Evolutionary conservation across 2,329 filamentous ascomycete species (phyloP), one percentile per base, ranked within the genome.

Genomic region (Pseudogymnoascus sp.): DNA sequence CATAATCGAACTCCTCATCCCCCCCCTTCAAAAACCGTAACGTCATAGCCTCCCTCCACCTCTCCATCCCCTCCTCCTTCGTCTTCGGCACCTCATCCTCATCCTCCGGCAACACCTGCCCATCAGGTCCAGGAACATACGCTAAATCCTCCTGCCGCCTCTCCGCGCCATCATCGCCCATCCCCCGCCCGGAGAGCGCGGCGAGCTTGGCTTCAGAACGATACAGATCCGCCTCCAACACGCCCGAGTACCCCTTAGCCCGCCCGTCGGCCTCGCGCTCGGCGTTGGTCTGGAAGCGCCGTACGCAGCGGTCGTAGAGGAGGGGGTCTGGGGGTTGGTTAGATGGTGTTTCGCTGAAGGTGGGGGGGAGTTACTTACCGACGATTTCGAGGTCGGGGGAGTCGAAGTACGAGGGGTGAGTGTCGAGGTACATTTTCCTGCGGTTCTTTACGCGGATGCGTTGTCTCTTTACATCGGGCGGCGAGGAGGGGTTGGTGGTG

Each of bases 151-250:
- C 34, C 7, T 53, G 38, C n/a, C 46, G 23, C n/a, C 16, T 25
- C 28, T 18, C 36, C 25, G 21, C 12, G 16, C 21, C 60, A 53
- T 68, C 66, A 23, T 62, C 36, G 6, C 23, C 60, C 10, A 61
- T 10, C 1, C n/a, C 28, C 2, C 34, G 18, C 16, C 61, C 46
- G 0, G 61, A 18, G 16, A 74, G 59, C 0, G 72, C 71, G 8
- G 70, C 71, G 11, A 75, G 67, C 50, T 73, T 73, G 1, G 73
- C 73, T 65, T 75, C 73, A 2, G 70, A 70, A 6, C 73, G 70
- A 62, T 72, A 72, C 7, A 75, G 64, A 66, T 74, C 73, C 61
- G 73, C 73, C 69, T 75, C 73, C 16, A 75, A 53, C 5, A 74
- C 70, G 1, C 72, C 72, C 2, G 71, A 72, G 64, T 73, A 75